Percentiles rank a stretch among this genome's conserved stretches.
Evolutionary conservation across 164 flowering plant genomes (phyloP).

Genomic region (Hamamelis virginiana): DNA sequence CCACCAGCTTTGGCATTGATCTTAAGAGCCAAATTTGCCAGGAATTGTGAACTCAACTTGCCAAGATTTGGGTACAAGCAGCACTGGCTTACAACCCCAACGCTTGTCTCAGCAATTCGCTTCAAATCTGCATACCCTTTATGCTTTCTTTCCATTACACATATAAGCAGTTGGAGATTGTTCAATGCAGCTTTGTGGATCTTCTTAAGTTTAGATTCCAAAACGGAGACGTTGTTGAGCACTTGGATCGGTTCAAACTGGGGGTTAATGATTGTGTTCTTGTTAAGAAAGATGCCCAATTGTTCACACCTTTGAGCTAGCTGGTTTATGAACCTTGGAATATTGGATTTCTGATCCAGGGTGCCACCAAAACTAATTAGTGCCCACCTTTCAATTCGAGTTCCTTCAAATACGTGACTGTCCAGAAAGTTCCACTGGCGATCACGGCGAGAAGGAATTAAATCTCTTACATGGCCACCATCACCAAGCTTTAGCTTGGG

Average conservation of each 20-base stretch:
- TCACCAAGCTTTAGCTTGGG: conserved; percentile 90
- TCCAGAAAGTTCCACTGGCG: conserved; percentile 87
- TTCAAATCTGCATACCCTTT: conserved; percentile 92
- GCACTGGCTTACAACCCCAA: conserved; percentile 86
- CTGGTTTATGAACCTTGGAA: conserved; percentile 71
- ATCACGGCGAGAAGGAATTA: conserved; percentile 75
- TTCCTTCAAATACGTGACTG: conserved; percentile 82
- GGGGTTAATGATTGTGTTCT: conserved; percentile 42
- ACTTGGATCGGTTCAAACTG: conserved; percentile 72
- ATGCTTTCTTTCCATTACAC: conserved; percentile 88
- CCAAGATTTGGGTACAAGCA: conserved; percentile 71
- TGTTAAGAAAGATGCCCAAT: conserved; percentile 74
- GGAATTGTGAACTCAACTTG: conserved; percentile 68
- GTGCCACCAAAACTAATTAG: conserved; percentile 87
- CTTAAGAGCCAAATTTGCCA: conserved; percentile 86
- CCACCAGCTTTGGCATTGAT: conserved; percentile 97
- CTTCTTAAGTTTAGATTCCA: conserved; percentile 72
- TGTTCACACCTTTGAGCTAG: conserved; percentile 72
- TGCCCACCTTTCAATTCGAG: conserved; percentile 80
- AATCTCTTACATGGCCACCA: conserved; percentile 60
- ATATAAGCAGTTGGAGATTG: conserved; percentile 76
- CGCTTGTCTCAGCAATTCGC: conserved; percentile 80
- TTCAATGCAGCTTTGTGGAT: conserved; percentile 52
- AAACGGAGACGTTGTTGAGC: conserved; percentile 54
- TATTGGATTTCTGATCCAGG: conserved; percentile 52